Percentiles rank a stretch among this genome's conserved stretches.
These are phyloP conservation scores for Globisporangium takayamanum DNA, from an alignment of 352 stramenopile genomes.

Conservation along the genomic window DNA sequence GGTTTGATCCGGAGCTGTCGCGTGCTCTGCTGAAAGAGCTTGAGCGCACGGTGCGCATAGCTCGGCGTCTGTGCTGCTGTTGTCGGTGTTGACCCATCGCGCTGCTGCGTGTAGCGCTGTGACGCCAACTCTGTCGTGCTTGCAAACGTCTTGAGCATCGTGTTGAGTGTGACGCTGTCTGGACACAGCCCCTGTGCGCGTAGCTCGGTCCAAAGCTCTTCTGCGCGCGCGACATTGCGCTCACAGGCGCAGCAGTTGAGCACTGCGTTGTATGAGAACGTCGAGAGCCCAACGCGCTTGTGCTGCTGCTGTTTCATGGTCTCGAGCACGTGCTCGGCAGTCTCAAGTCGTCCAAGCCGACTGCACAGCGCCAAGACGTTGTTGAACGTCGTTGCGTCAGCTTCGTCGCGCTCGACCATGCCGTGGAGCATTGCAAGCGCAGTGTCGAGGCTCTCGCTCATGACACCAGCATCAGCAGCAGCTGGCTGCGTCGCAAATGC, in stretches of 20 bases:
- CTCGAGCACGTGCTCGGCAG: constrained; percentile 26
- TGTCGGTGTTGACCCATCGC: background rate
- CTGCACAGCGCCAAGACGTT: constrained; percentile 31
- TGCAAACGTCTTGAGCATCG: constrained; percentile 34
- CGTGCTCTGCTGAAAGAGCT: constrained; percentile 11
- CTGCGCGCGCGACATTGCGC: constrained; percentile 22
- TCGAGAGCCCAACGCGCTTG: background rate
- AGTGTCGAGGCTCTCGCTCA: constrained; percentile 15
- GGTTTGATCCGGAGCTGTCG: constrained; percentile 15
- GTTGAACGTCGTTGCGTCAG: constrained; percentile 26
- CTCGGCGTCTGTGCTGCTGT: constrained; percentile 1
- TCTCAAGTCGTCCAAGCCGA: constrained; percentile 19
- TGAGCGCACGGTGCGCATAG: constrained; percentile 24
- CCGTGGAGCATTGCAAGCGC: constrained; percentile 27
- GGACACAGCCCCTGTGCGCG: constrained; percentile 18
- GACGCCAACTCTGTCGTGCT: constrained; percentile 8
- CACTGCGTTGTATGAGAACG: constrained; percentile 33
- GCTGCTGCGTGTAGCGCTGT: background rate
- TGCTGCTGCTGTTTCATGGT: constrained; percentile 26
- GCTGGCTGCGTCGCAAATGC: background rate
- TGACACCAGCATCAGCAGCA: background rate
- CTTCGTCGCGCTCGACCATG: constrained; percentile 19
- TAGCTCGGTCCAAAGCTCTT: constrained; percentile 34
- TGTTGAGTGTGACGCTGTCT: constrained; percentile 47
- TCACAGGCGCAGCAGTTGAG: constrained; percentile 35